Base-by-base conservation (phyloP, 2,329 filamentous ascomycete genomes). In the Trichoderma sp. region DNA sequence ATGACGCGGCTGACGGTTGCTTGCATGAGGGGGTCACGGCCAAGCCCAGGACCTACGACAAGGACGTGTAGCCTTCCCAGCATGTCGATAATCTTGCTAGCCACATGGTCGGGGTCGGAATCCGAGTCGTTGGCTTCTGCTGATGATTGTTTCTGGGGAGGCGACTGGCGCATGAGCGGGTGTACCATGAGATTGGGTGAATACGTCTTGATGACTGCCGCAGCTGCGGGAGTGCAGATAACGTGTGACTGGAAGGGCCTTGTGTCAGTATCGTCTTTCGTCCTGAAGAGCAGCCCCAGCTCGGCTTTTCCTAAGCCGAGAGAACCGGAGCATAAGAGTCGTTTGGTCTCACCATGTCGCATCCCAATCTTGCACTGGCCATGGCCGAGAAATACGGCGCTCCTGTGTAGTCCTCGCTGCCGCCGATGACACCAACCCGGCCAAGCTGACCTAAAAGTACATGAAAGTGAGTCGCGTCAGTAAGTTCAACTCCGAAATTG, bases 101-200 rank as follows among this genome's bases (percentile, higher is more conserved):
- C 86, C 55, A 97, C 83, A 62, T 80, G 74, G 14, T 80, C 81
- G 1, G 90, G 83, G 69, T 86, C 82, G 14, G 81, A 80, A 64
- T 89, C 85, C 1, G 66, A 39, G 5, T 78, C 39, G 66, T 66
- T 12, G 65, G 63, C 41, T 65, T 57, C 56, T 80, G 76, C 26
- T 79, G 75, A 61, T 85, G 78, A 70, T 86, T 82, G 24, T 10
- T 61, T 43, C 30, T 43, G 19, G 4, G 74, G 65, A 12, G 78
- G 74, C 52, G 87, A 86, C 77, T 95, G 92, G 34, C 92, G 90
- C 87, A 99, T 94, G 70, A 97, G 86, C 0, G 95, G 95, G 77
- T 98, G 95, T 12, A 99, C 95, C 94, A 99, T 99, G 30, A 99
- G 83, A 76, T 98, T 97, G 3, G 95, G 95, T 21, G 93, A 97